Percentiles rank a stretch among this genome's conserved stretches.
These are phyloP conservation scores for Darksidea phi DNA, from an alignment of 495 filamentous ascomycete species.

Conservation along the genomic window DNA sequence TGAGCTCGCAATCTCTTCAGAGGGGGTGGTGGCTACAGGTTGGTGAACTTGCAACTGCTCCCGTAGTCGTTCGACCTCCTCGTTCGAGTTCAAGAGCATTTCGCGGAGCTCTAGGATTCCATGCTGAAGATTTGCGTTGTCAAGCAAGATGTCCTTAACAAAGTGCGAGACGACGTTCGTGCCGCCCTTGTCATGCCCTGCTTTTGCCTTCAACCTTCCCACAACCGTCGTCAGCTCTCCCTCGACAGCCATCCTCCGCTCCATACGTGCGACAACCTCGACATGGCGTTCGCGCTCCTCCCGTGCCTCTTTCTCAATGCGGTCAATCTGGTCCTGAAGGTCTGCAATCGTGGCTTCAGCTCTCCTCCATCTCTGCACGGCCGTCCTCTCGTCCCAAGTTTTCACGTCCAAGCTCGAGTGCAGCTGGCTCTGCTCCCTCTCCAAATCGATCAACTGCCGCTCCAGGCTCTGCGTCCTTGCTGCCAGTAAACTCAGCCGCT, in stretches of 20 bases:
- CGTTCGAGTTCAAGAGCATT: conserved; percentile 88
- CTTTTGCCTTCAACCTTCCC: conserved; percentile 65
- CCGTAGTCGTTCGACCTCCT: conserved; percentile 82
- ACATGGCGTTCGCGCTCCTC: conserved; percentile 80
- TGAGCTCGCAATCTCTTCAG: conserved; percentile 42
- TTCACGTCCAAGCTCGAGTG: conserved; percentile 63
- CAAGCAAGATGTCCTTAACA: conserved; percentile 90
- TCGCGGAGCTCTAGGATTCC: conserved; percentile 87
- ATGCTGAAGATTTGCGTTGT: conserved; percentile 89
- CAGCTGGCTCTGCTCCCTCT: conserved; percentile 73
- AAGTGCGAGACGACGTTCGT: conserved; percentile 82
- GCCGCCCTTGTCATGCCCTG: conserved; percentile 52
- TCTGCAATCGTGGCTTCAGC: conserved; percentile 72
- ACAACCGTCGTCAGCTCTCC: conserved; percentile 73
- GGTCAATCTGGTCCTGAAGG: conserved; percentile 82
- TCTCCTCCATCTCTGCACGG: conserved; percentile 76
- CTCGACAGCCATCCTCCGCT: conserved; percentile 66
- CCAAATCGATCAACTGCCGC: conserved; percentile 69
- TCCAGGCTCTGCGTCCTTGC: conserved; percentile 74
- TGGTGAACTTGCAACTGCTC: conserved; percentile 83
- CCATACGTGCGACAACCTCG: conserved; percentile 77
- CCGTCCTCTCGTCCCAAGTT: conserved; percentile 69
- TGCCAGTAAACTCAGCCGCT: conserved; percentile 69
- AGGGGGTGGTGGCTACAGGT: conserved; percentile 47
- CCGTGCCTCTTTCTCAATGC: conserved; percentile 79